Base-by-base conservation (phyloP, 345 rosid genomes). In the Eutrema japonicum region DNA sequence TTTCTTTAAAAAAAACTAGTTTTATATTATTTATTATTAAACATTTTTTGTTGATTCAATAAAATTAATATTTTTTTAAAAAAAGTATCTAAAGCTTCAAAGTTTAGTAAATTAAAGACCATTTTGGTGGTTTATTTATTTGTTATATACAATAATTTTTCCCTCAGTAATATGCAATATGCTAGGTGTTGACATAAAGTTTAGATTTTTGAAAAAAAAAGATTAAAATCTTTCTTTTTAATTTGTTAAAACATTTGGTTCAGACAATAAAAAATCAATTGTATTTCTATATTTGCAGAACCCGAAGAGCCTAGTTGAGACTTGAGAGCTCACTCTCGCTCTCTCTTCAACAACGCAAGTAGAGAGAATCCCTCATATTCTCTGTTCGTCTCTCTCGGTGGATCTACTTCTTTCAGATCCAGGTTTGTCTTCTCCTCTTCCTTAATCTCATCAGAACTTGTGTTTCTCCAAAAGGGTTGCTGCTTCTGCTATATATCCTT, bases 351-450 rank as follows among this genome's bases (percentile, higher is more conserved):
- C 74, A 35, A 16, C 58, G 18, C 80, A 47, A 64, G 30, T 32
- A 45, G 12, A 69, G 29, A 27, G 41, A 43, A 53, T 55, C 54
- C 22, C 51, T n/a, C 27, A 26, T 2, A 22, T 7, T 68, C 45
- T 58, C 73, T 66, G 11, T n/a, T 48, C 48, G 5, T 55, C 66
- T 66, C 57, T 50, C 54, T 49, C 30, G 8, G 66, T 69, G 67
- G 49, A 66, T 64, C 69, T 32, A 43, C 74, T 49, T 66, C 32
- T 40, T 77, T 59, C 79, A 85, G 91, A 82, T 87, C 88, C 91
- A 83, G 85, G 91, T 85, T 80, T 83, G 81, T 77, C 78, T 78
- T 51, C 40, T 50, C 22, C 48, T 69, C 27, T 70, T 32, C 41
- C 63, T 67, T 30, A 40, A 13, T 30, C 47, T 54, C 32, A 30